Evolutionary conservation across 2,329 filamentous ascomycete species (phyloP).

Genomic region (Ustulina deusta): DNA sequence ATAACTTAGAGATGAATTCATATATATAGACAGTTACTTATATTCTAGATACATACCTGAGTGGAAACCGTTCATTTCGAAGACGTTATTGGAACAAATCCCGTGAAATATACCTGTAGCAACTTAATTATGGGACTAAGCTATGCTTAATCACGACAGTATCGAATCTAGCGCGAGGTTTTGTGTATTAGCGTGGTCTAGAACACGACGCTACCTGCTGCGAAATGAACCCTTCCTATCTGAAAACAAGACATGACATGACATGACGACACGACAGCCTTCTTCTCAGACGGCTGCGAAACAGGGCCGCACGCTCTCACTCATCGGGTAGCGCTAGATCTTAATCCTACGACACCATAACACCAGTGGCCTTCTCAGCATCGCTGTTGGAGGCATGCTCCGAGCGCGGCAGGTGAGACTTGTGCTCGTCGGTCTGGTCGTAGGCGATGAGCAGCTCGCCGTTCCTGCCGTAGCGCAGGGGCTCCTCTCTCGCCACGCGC

Average conservation of each 20-base stretch:
- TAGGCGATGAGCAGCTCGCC: slow-evolving; percentile 66
- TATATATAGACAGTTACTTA: too few relatives aligned
- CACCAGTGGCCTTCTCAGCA: slow-evolving; percentile 40
- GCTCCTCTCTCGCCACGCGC: slow-evolving; percentile 59
- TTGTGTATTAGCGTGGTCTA: not conserved
- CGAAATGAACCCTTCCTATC: too few relatives aligned
- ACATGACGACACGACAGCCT: not conserved
- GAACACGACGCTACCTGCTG: too few relatives aligned
- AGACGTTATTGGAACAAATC: too few relatives aligned
- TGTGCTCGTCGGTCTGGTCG: slow-evolving; percentile 57
- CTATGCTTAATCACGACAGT: not conserved
- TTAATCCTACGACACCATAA: not conserved
- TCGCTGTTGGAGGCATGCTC: slow-evolving; percentile 37
- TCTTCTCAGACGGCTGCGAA: not conserved
- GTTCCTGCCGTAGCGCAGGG: slow-evolving; percentile 68
- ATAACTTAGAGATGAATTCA: too few relatives aligned
- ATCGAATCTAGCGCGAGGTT: not conserved
- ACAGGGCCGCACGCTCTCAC: not conserved
- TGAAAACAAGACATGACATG: not conserved
- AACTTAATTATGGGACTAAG: not conserved
- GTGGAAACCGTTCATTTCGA: too few relatives aligned
- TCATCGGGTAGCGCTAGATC: not conserved
- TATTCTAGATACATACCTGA: too few relatives aligned
- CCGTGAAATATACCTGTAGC: too few relatives aligned
- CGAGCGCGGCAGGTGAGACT: slow-evolving; percentile 42